Base-by-base conservation (phyloP, 345 rosid genomes). In the Brassica rapa region DNA sequence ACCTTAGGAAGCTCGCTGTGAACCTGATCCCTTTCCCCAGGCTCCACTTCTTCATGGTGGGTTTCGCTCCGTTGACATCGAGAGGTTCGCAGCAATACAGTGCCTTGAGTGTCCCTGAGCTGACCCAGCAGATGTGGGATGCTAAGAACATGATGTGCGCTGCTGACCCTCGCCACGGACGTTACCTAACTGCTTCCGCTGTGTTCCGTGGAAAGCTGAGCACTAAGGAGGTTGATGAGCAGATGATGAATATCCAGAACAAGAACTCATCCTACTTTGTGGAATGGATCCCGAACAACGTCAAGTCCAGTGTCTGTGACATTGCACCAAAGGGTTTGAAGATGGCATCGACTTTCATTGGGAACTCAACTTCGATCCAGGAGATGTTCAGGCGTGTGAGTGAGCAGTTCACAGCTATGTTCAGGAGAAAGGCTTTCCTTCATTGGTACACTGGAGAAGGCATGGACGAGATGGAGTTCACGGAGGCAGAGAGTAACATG, bases 381-480 rank as follows among this genome's bases (percentile, higher is more conserved):
- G 84, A 82, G 76, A 82, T 82, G 84, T 82, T 82, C 51, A 82
- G 84, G 79, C 82, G 84, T 60, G 84, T 82, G 29, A 82, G 84
- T 3, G 84, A 82, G 23, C 84, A 82, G 70, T 82, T 82, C 73
- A 82, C 84, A 8, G 84, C 84, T 69, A 82, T 82, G 84, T 82
- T 82, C 76, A 82, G 84, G 82, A 82, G 84, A 78, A 82, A 82
- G 80, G 84, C 84, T 78, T 82, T 82, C 84, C 81, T 82, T 49
- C 84, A 82, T 77, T 82, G 84, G 84, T 82, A 82, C 79, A 82
- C 84, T 9, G 84, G 84, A 43, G 84, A 82, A 75, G 84, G 84
- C 1, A 82, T 82, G 84, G 84, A 82, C 64, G 84, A 82, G 41
- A 82, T 82, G 84, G 84, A 82, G 56, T 82, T 82, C 71, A 82